Conservation (phyloP, 192 early-diverging fungal species). For the Tieghemiomyces parasiticus region DNA sequence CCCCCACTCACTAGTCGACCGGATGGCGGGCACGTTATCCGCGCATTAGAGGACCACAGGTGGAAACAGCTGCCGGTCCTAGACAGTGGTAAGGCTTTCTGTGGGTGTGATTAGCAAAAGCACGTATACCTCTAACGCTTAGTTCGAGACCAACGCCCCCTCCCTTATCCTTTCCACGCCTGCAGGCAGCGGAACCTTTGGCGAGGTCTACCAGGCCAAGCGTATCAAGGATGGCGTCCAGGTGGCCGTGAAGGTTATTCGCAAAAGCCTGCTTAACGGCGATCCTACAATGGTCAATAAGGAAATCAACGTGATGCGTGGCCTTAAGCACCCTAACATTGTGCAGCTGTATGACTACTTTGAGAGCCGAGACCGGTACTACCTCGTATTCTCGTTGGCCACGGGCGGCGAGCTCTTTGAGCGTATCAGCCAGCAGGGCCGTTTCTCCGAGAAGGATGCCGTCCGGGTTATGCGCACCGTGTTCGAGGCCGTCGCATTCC, state of each 20-base stretch:
- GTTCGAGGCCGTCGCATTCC: constrained; percentile 60
- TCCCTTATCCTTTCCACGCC: neutral
- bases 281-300: constrained; percentile 80
- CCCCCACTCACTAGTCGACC: no score
- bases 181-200: constrained; percentile 50
- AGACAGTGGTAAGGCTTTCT: no score
- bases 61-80: no score
- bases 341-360: constrained; percentile 63
- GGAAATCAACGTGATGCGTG: constrained; percentile 78
- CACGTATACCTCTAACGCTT: no score
- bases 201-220: constrained; percentile 50
- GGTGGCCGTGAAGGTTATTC: constrained; percentile 87
- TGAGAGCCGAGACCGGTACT: constrained; percentile 60
- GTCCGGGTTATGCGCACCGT: constrained; percentile 56
- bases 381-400: constrained; percentile 60
- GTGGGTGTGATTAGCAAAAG: no score
- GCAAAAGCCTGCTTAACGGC: constrained; percentile 63
- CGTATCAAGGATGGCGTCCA: constrained; percentile 52
- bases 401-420: constrained; percentile 84
- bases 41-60: no score
- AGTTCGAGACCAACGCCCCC: no score
- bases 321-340: constrained; percentile 75
- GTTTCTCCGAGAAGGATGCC: constrained; percentile 72
- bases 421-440: constrained; percentile 57
- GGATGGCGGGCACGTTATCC: no score